Evolutionary conservation across 345 rosid genomes (phyloP).

Genomic region (Aegle marmelos): DNA sequence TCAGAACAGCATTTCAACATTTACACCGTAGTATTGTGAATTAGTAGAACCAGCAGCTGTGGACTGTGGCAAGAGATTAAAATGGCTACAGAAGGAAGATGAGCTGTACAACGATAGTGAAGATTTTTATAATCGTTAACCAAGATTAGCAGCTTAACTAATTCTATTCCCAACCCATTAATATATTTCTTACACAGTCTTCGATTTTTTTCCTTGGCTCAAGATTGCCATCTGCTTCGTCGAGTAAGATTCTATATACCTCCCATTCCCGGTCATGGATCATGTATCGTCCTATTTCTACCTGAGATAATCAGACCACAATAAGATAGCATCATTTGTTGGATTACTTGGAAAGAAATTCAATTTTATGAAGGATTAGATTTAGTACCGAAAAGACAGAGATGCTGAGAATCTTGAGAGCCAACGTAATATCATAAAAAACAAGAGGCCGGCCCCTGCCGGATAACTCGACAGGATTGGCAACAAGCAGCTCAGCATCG

Average conservation of each 20-base stretch:
- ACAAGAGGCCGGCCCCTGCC: constrained; percentile 75
- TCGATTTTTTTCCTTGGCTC: constrained; percentile 53
- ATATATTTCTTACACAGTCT: constrained; percentile 39
- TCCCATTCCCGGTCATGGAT: constrained; percentile 60
- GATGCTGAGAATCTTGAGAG: constrained; percentile 43
- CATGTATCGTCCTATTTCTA: constrained; percentile 61
- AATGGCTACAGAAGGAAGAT: neutral
- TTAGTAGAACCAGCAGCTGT: constrained; percentile 2
- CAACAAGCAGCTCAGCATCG: constrained; percentile 61
- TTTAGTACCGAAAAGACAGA: constrained; percentile 52
- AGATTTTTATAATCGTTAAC: neutral
- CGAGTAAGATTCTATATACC: constrained; percentile 59
- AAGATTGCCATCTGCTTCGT: constrained; percentile 41
- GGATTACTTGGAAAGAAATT: neutral
- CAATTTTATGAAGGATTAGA: neutral
- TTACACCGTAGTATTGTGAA: constrained; percentile 5
- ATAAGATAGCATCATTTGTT: neutral
- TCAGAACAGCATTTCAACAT: neutral
- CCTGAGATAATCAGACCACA: constrained; percentile 29
- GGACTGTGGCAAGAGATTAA: neutral
- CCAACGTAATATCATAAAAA: constrained; percentile 60
- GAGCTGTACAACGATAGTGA: neutral
- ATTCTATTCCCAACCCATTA: constrained; percentile 67
- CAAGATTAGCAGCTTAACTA: neutral
- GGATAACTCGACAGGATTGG: constrained; percentile 75